Percentiles rank a stretch among this genome's conserved stretches.
phyloP scores from a whole-genome alignment of 805 yeast species.

The Wickerhamiella shivajii region DNA sequence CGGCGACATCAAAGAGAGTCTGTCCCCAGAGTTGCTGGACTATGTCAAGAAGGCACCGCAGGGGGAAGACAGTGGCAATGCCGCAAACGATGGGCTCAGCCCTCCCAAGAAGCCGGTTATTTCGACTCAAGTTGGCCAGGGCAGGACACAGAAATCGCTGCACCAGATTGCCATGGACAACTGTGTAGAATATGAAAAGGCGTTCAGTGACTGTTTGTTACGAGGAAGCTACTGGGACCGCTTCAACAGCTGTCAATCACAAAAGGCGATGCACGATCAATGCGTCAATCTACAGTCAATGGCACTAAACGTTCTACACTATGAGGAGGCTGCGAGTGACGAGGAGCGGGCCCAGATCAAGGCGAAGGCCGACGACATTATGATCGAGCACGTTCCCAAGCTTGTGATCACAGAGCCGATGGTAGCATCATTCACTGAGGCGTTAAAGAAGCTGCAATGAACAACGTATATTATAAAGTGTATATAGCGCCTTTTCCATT shows the following conservation, averaged over 20 bases:
- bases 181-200: conserved; percentile 22
- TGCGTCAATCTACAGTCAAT: conserved; percentile 21
- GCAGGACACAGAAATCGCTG: no score
- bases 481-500: conserved; percentile 37
- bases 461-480: conserved; percentile 24
- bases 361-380: conserved; percentile 21
- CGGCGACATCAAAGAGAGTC: not conserved
- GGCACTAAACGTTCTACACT: conserved; percentile 20
- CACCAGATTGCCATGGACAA: conserved; percentile 22
- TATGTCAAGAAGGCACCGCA: no score
- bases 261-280: conserved; percentile 16
- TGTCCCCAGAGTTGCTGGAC: no score
- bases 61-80: no score
- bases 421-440: conserved; percentile 12
- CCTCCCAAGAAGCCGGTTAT: no score
- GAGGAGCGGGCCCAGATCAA: conserved; percentile 15
- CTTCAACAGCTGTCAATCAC: conserved; percentile 17
- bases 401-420: conserved; percentile 15
- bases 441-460: conserved; percentile 6
- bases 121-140: no score
- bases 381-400: conserved; percentile 17
- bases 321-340: conserved; percentile 10
- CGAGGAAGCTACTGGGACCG: conserved; percentile 18
- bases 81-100: no score
- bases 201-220: conserved; percentile 19